phyloP scores from a whole-genome alignment of 371 early-diverging fungal species.

The Mucor racemosus region DNA sequence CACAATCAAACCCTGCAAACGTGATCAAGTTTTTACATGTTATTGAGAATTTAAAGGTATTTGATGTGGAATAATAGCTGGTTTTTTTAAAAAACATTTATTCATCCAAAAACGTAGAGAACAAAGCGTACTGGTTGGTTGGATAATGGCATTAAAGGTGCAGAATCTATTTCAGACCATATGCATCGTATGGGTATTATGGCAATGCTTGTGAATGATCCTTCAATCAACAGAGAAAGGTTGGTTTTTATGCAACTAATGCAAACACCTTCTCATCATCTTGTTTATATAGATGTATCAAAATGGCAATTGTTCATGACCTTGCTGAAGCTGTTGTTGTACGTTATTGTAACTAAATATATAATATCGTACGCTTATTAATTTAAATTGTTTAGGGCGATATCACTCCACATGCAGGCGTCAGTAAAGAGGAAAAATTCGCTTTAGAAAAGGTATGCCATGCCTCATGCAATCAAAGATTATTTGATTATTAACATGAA shows the following conservation, averaged over 20 bases:
- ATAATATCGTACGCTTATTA: too few species aligned
- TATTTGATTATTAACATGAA: neutral
- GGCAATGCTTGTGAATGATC: conserved; percentile 82
- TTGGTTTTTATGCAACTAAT: neutral
- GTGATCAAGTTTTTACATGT: conserved; percentile 67
- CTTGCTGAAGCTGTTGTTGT: conserved; percentile 88
- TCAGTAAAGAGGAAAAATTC: conserved; percentile 82
- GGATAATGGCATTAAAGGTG: conserved; percentile 64
- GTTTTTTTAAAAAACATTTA: neutral
- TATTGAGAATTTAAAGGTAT: conserved; percentile 72
- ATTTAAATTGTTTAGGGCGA: conserved; percentile 67
- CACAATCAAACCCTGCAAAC: conserved; percentile 41
- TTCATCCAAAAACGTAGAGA: conserved; percentile 46
- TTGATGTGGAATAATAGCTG: neutral
- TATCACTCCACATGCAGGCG: conserved; percentile 85
- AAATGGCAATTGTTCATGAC: conserved; percentile 93
- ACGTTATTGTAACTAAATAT: conserved; percentile 13
- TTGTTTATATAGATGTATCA: conserved; percentile 62
- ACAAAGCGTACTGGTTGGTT: conserved; percentile 95
- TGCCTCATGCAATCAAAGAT: neutral
- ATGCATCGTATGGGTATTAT: conserved; percentile 93
- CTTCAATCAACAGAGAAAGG: conserved; percentile 58
- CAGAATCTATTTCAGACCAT: conserved; percentile 92
- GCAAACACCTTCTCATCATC: neutral
- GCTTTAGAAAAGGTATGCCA: conserved; percentile 64